phyloP scores from a whole-genome alignment of 352 stramenopile species.

The Peronospora farinosa region DNA sequence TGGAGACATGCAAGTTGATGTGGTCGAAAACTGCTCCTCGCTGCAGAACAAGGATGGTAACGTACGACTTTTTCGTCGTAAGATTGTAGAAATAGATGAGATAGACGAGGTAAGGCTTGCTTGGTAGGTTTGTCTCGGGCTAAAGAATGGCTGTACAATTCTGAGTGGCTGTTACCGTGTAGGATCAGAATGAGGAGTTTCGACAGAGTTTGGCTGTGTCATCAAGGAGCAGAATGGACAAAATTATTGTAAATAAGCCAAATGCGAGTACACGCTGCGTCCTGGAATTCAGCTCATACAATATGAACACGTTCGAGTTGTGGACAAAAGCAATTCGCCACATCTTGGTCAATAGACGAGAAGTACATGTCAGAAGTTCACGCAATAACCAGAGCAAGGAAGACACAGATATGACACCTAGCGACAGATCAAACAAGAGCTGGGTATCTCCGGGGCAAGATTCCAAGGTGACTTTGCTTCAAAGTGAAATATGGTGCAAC shows the following conservation, averaged over 20 bases:
- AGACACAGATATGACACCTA: conserved; percentile 14
- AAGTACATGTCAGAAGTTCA: conserved; percentile 21
- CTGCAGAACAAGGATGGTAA: conserved; percentile 26
- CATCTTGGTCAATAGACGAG: conserved; percentile 51
- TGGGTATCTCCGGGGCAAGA: conserved; percentile 83
- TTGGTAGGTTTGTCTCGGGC: not conserved
- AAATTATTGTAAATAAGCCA: conserved; percentile 46
- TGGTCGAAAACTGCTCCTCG: conserved; percentile 25
- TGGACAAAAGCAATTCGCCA: conserved; percentile 81
- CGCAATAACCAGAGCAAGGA: conserved; percentile 20
- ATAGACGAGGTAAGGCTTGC: conserved; percentile 51
- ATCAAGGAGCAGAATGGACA: conserved; percentile 37
- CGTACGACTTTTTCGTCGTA: conserved; percentile 61
- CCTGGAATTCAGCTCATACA: conserved; percentile 78
- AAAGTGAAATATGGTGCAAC: conserved; percentile 84
- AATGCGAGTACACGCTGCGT: conserved; percentile 54
- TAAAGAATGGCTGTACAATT: not conserved
- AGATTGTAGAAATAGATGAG: conserved; percentile 66
- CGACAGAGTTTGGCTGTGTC: conserved; percentile 46
- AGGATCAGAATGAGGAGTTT: conserved; percentile 75
- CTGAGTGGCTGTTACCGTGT: not conserved
- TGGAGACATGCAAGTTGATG: conserved; percentile 83
- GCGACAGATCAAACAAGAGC: conserved; percentile 4
- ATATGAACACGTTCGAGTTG: conserved; percentile 77
- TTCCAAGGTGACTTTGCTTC: conserved; percentile 71